Evolutionary conservation across 1,139 yeast species (phyloP).

Genomic region (Yamadazyma blattariae): DNA sequence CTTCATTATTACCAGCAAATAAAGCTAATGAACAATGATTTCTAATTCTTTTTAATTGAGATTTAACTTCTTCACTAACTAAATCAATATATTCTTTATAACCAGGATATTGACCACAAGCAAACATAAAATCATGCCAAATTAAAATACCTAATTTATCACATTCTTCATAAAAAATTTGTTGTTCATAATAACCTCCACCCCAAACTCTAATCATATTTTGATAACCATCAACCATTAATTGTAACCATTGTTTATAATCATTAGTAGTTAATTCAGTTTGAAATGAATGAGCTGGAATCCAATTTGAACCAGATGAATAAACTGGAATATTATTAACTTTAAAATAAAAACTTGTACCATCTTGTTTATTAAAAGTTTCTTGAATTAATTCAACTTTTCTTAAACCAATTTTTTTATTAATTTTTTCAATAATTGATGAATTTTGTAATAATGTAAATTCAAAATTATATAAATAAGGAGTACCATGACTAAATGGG

Average conservation of each 20-base stretch:
- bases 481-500: conserved; percentile 37
- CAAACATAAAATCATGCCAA: conserved; percentile 55
- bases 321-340: conserved; percentile 37
- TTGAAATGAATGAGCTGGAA: conserved; percentile 41
- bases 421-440: conserved; percentile 4
- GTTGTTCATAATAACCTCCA: conserved; percentile 44
- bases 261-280: conserved; percentile 27
- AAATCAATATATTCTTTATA: conserved; percentile 22
- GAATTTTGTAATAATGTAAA: conserved; percentile 10
- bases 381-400: conserved; percentile 36
- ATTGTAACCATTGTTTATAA: conserved; percentile 30
- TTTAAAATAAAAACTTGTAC: conserved; percentile 37
- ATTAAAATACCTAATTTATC: conserved; percentile 40
- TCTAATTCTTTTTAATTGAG: conserved; percentile 34
- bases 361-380: conserved; percentile 22
- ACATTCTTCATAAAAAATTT: conserved; percentile 38
- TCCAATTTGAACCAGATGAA: conserved; percentile 44
- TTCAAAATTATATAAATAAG: conserved; percentile 24
- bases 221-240: conserved; percentile 35
- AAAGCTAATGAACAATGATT: conserved; percentile 30
- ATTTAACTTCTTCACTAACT: conserved; percentile 29
- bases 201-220: conserved; percentile 49
- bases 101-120: conserved; percentile 48
- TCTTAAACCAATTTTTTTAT: conserved; percentile 30
- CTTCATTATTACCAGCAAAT: conserved; percentile 45